Base-by-base conservation (phyloP, 1,284 basidiomycete species). In the Cutaneotrichosporon sp. region DNA sequence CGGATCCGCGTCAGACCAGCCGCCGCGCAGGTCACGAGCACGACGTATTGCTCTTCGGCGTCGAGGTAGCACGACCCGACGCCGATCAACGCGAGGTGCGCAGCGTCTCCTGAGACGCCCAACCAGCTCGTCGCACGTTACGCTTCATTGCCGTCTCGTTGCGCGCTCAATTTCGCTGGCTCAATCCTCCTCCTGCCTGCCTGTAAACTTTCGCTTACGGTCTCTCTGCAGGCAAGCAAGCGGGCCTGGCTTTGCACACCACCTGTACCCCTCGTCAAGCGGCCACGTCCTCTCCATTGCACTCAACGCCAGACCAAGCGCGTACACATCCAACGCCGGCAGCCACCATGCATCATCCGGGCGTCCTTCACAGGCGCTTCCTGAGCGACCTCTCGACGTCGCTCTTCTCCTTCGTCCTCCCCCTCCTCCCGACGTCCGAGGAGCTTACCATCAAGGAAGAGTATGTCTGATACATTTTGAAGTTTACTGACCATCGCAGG, bases 391-490 rank as follows among this genome's bases (percentile, higher is more conserved):
- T 77, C 23, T 76, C 74, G 18, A 70, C 73, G 15, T 73, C 72
- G 40, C 65, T 77, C 51, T 77, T 77, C 63, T 73, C 71, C 42
- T 77, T 93, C 73, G 88, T 94, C 52, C 83, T 94, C 53, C 89
- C 90, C 68, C 82, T 93, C 43, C 80, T 94, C 18, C 91, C 91
- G 8, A 90, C 89, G 4, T 76, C 83, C 46, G 90, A 93, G 68
- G 91, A 96, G 77, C 83, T 94, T 75, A 81, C 84, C 47, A 85
- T 92, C 65, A 98, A 97, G 80, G 94, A 97, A 77, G 90, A 94
- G 71, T 73, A 42, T 61, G 71, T 70, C 8, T 7, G 20, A 22
- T 7, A 23, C 13, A 37, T 2, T 4, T 14, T 38, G 40, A n/a
- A n/a, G n/a, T n/a, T n/a, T n/a, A n/a, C 54, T 52, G 41, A 50